Evolutionary conservation across 2,329 filamentous ascomycete genomes (phyloP), one percentile per base, ranked within the genome.

Genomic region (Hypoxylon sp.): DNA sequence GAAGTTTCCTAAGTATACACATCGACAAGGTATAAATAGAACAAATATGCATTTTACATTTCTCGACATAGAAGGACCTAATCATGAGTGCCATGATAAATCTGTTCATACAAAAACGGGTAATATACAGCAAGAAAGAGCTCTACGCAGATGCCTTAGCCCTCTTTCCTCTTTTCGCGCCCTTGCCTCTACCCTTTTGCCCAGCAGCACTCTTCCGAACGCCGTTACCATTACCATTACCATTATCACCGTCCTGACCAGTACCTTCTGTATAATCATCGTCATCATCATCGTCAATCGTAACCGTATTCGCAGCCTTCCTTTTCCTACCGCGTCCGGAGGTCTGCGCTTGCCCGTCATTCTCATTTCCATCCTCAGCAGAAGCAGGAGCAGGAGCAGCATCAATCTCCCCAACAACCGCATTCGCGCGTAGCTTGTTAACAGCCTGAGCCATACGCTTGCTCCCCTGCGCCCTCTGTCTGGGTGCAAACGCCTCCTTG

Each of bases 381-480:
- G 21, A 54, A 2, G 36, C 42, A 16, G 34, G 47, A 4, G 51
- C 51, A 2, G 17, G 38, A 2, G 13, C 32, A 3, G 36, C 9
- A 13, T 34, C 38, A 12, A 40, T 43, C 7, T 30, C 43, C 50
- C 67, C 65, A 51, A 66, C 60, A 15, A 58, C 67, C 51, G 79
- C 80, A 59, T 81, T 80, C 19, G 79, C 76, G 55, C 84, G 82
- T 46, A 95, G 74, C 67, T 78, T 83, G 49, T 80, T 81, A 46
- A 94, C 84, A 0, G 90, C 90, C 45, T 84, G 86, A 32, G 84
- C 84, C 88, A 95, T 88, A 50, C 88, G 81, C 70, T 89, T 88
- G 65, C 87, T 92, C 26, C 82, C 83, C 51, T 82, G 81, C 8
- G 74, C 79, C 17, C 75, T 82, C 57, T 86, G 84, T 47, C 88